Evolutionary conservation across 305 asterid genomes (phyloP).

Genomic region (Fraxinus angustifolia): DNA sequence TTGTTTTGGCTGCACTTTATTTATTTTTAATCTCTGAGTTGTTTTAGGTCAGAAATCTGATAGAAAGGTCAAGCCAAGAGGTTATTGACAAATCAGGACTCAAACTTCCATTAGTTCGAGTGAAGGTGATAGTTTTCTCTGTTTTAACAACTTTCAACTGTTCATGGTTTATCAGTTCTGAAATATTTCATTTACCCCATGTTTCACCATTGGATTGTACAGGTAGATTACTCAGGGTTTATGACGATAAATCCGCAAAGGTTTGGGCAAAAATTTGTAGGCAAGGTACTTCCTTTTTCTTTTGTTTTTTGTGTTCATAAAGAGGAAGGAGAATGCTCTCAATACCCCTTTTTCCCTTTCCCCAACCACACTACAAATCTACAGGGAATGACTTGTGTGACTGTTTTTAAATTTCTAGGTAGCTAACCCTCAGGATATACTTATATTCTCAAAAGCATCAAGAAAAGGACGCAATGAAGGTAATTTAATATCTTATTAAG

Average conservation of each 20-base stretch:
- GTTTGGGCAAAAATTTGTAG: constrained; percentile 94
- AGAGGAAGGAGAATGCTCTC: background rate
- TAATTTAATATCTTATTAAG: constrained; percentile 28
- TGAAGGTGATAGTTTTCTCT: constrained; percentile 54
- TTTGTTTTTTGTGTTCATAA: background rate
- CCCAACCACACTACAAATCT: background rate
- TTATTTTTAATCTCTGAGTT: constrained; percentile 15
- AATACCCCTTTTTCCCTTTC: background rate
- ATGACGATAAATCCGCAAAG: constrained; percentile 97
- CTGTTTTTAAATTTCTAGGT: constrained; percentile 48
- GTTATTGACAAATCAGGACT: constrained; percentile 50
- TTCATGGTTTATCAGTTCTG: constrained; percentile 9
- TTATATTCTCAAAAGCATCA: constrained; percentile 91
- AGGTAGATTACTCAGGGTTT: constrained; percentile 98
- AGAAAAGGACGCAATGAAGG: constrained; percentile 56
- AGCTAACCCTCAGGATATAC: constrained; percentile 98
- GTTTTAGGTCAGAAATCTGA: constrained; percentile 65
- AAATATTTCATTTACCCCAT: constrained; percentile 17
- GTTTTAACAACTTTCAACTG: background rate
- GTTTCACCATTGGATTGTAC: constrained; percentile 28
- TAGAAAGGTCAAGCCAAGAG: constrained; percentile 63
- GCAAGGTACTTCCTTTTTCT: constrained; percentile 58
- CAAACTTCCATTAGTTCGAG: constrained; percentile 87
- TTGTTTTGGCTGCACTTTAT: background rate
- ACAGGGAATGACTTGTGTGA: constrained; percentile 19